These are phyloP conservation scores for Podaxis rugospora DNA, from an alignment of 768 basidiomycete species.

Conservation along the genomic window DNA sequence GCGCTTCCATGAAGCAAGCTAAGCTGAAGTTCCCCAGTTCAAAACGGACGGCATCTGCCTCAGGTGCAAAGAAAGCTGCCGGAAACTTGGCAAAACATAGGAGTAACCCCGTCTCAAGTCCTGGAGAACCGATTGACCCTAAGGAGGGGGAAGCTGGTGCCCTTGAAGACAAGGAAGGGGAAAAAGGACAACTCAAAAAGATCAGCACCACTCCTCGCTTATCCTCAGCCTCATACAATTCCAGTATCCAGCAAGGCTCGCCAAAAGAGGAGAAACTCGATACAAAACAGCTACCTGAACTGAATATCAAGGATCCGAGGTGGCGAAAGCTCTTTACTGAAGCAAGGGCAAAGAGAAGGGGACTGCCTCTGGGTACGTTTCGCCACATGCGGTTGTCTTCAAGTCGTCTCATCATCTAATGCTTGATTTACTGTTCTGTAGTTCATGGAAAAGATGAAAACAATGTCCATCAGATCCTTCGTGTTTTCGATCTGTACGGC, in stretches of 20 bases:
- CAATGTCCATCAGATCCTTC: conserved; percentile 66
- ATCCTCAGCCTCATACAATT: conserved; percentile 11
- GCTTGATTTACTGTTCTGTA: conserved; percentile 21
- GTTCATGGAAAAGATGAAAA: conserved; percentile 64
- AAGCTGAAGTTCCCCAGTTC: conserved; percentile 40
- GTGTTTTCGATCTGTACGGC: conserved; percentile 72
- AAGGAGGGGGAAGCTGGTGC: background rate
- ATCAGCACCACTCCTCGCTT: conserved; percentile 4
- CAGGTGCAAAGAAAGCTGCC: conserved; percentile 18
- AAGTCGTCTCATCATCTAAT: background rate
- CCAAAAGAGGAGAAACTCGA: conserved; percentile 13
- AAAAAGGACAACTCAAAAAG: background rate
- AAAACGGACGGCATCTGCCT: conserved; percentile 39
- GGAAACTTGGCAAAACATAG: conserved; percentile 14
- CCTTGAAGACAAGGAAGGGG: background rate
- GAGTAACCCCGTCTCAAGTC: conserved; percentile 8
- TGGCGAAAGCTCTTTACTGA: conserved; percentile 49
- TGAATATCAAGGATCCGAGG: conserved; percentile 43
- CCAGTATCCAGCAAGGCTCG: conserved; percentile 16
- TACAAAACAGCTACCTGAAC: conserved; percentile 24
- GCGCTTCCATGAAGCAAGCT: conserved; percentile 33
- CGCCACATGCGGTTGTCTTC: background rate
- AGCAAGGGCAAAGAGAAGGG: conserved; percentile 50
- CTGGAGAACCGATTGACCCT: background rate
- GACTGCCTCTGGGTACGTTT: conserved; percentile 55